Evolutionary conservation across 192 early-diverging fungal genomes (phyloP), one percentile per base, ranked within the genome.

Genomic region (Cetraspora pellucida): DNA sequence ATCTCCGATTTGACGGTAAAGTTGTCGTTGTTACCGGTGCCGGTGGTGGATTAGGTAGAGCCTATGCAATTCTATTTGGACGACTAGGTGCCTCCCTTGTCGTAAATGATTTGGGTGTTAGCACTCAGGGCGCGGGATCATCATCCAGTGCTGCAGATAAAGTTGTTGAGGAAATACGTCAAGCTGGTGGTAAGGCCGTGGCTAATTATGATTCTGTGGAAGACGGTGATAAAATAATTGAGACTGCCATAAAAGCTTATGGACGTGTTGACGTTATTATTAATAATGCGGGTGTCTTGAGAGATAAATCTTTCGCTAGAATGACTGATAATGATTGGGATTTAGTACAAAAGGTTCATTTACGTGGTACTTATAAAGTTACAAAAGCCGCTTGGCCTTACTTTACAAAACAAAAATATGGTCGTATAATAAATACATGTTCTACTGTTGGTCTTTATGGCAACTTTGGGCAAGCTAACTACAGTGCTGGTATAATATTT

Each of bases 211-310:
- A 96, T 82, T 99, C 97, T 28, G 97, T 99, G 25, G 96, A 97
- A 80, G 92, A 97, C n/a, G 97, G 97, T 61, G 96, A 99, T 9
- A 91, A 92, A 82, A 82, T 98, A 11, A 90, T 98, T 43, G 92
- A 94, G 50, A 96, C 97, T 8, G 97, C 96, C 8, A 86, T 98
- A 74, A 87, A 93, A 79, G 90, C 90, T 19, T 93, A 91, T 85
- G 92, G 92, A 9, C 89, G 91, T 11, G 77, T 93, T 66, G 92
- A 93, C 74, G 83, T 99, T 73, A 75, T 99, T 27, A 89, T 99
- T 78, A 99, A 99, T 90, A 99, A 99, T 78, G 97, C 97, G 23
- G 97, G 97, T 75, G 97, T 99, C 67, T 86, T 99, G 68, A 90
- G 96, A 76, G 97, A 99, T 86, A 96, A 93, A 82, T 95, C 95